These are phyloP conservation scores for Macrophomina phaseolina DNA, from an alignment of 2,329 filamentous ascomycete species.

Conservation along the genomic window DNA sequence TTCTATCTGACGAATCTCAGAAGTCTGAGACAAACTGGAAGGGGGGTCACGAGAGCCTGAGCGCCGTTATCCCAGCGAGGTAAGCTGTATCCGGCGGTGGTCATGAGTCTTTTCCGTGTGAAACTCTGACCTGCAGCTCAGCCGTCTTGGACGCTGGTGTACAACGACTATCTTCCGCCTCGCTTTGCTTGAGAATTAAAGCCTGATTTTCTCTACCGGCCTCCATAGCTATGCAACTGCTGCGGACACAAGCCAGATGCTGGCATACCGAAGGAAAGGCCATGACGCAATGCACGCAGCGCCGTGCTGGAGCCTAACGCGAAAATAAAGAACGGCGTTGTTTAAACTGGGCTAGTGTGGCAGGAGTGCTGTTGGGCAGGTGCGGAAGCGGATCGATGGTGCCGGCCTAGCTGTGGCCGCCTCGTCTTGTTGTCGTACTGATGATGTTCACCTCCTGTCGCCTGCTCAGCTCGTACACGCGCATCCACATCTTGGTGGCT, in stretches of 20 bases:
- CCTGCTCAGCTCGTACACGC: not conserved
- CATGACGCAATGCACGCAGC: constrained; percentile 10
- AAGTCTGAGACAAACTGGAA: not conserved
- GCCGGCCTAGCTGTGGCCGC: not conserved
- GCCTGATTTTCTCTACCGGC: not conserved
- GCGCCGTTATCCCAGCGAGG: not conserved
- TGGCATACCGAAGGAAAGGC: not conserved
- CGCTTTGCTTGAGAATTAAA: not conserved
- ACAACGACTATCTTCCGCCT: not conserved
- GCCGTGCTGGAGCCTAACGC: not conserved
- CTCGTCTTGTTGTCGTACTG: not conserved
- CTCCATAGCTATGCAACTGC: not conserved
- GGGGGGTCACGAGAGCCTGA: constrained; percentile 8
- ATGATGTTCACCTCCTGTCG: not conserved
- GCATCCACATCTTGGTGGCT: not conserved
- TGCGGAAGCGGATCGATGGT: not conserved
- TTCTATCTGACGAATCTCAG: not conserved
- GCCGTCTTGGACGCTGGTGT: not conserved
- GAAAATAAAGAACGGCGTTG: not conserved
- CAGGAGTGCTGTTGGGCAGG: not conserved
- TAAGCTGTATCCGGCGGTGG: constrained; percentile 2
- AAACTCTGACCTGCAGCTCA: not conserved
- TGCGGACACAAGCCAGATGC: not conserved
- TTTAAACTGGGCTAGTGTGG: constrained; percentile 1
- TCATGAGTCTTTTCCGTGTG: constrained; percentile 12